Evolutionary conservation across 2,329 filamentous ascomycete species (phyloP).

Genomic region (Cucurbitaria berberidis): DNA sequence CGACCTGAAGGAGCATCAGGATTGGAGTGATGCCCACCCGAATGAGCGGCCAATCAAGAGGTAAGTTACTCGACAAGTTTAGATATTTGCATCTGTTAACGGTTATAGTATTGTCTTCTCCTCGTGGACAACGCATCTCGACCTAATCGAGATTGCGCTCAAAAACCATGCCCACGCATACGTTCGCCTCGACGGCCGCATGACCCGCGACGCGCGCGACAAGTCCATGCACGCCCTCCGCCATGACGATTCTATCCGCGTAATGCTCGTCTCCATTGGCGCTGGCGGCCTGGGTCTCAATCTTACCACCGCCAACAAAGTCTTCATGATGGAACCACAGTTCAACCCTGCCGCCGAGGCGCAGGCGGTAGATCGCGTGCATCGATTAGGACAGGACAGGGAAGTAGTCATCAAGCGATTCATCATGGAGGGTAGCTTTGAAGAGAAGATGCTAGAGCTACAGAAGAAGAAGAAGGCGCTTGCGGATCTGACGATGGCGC

Average conservation of each 20-base stretch:
- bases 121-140: slow-evolving; percentile 92
- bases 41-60: slow-evolving; percentile 80
- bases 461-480: slow-evolving; percentile 93
- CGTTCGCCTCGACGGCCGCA: slow-evolving; percentile 87
- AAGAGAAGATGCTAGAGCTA: slow-evolving; percentile 88
- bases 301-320: slow-evolving; percentile 81
- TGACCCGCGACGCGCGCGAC: slow-evolving; percentile 76
- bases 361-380: slow-evolving; percentile 89
- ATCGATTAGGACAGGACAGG: slow-evolving; percentile 72
- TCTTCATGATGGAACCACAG: slow-evolving; percentile 98
- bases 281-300: slow-evolving; percentile 93
- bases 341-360: slow-evolving; percentile 96
- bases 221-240: slow-evolving; percentile 79
- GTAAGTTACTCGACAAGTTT: slow-evolving; percentile 21
- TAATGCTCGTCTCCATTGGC: slow-evolving; percentile 90
- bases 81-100: not conserved
- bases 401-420: slow-evolving; percentile 85
- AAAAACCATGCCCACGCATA: slow-evolving; percentile 69
- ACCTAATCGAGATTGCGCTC: slow-evolving; percentile 86
- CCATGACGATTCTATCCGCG: slow-evolving; percentile 70
- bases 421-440: slow-evolving; percentile 89
- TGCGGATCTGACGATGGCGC: slow-evolving; percentile 72
- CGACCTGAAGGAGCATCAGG: slow-evolving; percentile 71
- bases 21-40: slow-evolving; percentile 65
- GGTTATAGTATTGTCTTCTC: slow-evolving; percentile 79